Evolutionary conservation across 257 asterid species (phyloP).

Genomic region (Oldenlandia corymbosa): DNA sequence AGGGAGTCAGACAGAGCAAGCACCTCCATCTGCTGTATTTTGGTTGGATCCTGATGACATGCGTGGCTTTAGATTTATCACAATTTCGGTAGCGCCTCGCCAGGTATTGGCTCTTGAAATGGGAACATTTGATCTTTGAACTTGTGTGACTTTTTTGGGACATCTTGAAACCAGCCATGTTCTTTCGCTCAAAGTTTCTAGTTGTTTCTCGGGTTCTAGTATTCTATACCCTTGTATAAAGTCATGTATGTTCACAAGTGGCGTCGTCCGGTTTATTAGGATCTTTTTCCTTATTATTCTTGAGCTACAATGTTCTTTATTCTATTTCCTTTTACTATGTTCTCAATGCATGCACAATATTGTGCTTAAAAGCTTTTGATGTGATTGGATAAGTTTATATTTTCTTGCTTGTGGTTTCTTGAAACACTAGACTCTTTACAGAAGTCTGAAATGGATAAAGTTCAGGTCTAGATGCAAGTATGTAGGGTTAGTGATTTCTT

Average conservation of each 20-base stretch:
- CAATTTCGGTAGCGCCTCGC: constrained; percentile 95
- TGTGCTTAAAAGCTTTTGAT: neutral
- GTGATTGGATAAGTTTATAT: neutral
- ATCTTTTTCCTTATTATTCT: neutral
- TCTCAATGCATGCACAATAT: neutral
- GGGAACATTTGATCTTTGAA: neutral
- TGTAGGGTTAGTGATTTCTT: no score
- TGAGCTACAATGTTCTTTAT: neutral
- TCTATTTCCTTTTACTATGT: neutral
- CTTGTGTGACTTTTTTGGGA: neutral
- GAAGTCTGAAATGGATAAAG: neutral
- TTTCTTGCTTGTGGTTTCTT: neutral
- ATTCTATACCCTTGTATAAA: neutral
- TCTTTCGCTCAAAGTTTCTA: neutral
- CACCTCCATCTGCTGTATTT: constrained; percentile 91
- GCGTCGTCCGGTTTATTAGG: neutral
- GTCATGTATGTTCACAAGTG: neutral
- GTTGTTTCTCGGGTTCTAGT: neutral
- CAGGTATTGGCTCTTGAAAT: constrained; percentile 47
- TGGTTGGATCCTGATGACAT: constrained; percentile 84
- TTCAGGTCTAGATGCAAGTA: neutral
- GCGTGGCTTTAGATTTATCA: constrained; percentile 80
- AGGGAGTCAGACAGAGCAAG: constrained; percentile 97
- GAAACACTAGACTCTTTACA: neutral
- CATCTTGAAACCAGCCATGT: neutral